These are phyloP conservation scores for Escallonia herrerae DNA, from an alignment of 129 eudicot species.

Conservation along the genomic window DNA sequence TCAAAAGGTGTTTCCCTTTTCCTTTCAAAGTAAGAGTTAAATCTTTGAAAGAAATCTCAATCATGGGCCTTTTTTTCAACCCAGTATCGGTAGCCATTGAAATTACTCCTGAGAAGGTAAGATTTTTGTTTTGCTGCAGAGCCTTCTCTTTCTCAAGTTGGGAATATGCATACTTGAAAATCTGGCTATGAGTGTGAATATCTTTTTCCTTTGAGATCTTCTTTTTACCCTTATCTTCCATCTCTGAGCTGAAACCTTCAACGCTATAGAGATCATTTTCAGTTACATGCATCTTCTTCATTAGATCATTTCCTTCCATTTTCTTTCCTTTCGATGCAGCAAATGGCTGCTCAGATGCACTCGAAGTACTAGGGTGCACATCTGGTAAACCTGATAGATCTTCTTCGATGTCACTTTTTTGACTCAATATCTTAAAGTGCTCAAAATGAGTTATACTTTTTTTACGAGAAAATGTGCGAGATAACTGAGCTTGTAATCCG, in stretches of 20 bases:
- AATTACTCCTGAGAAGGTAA: conserved; percentile 75
- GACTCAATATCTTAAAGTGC: conserved; percentile 32
- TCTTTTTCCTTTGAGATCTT: conserved; percentile 50
- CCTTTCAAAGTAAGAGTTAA: conserved; percentile 78
- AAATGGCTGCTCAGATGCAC: conserved; percentile 17
- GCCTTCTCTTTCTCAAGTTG: conserved; percentile 90
- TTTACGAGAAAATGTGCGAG: conserved; percentile 59
- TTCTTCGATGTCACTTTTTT: conserved; percentile 19
- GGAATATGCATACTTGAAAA: conserved; percentile 74
- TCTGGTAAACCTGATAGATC: conserved; percentile 16
- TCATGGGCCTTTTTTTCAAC: conserved; percentile 54
- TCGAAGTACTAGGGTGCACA: conserved; percentile 9
- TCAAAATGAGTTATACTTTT: conserved; percentile 32
- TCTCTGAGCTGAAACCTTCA: conserved; percentile 21
- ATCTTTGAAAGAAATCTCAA: conserved; percentile 73
- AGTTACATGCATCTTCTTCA: conserved; percentile 17
- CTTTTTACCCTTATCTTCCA: conserved; percentile 26
- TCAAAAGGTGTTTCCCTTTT: conserved; percentile 47
- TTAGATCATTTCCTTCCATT: conserved; percentile 31
- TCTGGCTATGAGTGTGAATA: conserved; percentile 72
- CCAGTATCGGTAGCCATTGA: conserved; percentile 59
- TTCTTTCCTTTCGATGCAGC: conserved; percentile 22
- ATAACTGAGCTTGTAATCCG: conserved; percentile 46
- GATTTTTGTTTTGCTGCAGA: conserved; percentile 64
- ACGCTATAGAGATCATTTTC: conserved; percentile 38